Base-by-base conservation (phyloP, 768 basidiomycete genomes). In the Mycena amicta region DNA sequence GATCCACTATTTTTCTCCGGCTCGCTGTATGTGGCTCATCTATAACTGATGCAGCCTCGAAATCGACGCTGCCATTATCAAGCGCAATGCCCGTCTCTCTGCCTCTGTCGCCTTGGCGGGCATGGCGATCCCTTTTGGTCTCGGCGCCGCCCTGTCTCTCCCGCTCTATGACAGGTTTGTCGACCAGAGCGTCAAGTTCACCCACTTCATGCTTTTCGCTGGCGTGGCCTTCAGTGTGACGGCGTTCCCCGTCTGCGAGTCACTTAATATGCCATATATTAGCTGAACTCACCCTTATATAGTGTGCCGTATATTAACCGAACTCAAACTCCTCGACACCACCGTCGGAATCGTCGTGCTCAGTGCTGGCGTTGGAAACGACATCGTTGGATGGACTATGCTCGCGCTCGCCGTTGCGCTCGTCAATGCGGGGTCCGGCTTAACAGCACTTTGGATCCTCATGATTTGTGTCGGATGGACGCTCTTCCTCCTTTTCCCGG, bases 131-230 rank as follows among this genome's bases (percentile, higher is more conserved):
- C 96, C 96, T 0, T 98, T 99, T 64, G 93, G 84, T 1, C 74
- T 98, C 2, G 96, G 96, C 0, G 82, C 89, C 0, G 88, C 80
- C 0, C 70, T 84, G 11, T 65, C 81, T 28, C 82, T 77, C 11
- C 86, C 90, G 0, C 68, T 97, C 5, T 98, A 94, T 75, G 72
- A 76, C 12, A 67, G 85, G 57, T 98, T 95, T 73, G 83, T 93
- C 62, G 82, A 88, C 67, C 71, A 75, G 1, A 77, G 73, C 46
- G 80, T 88, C 50, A 80, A 86, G 52, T 96, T 94, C 71, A 88
- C 92, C 0, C 81, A 96, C 70, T 98, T 98, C 72, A 87, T 97
- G 83, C 85, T 99, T 33, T 98, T 98, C 73, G 87, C 91, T 11
- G 94, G 93, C n/a, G n/a, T n/a, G n/a, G n/a, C n/a, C n/a, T n/a